Evolutionary conservation across 2,329 filamentous ascomycete species (phyloP), one percentile per base, ranked within the genome.

Genomic region (Diaporthe citri): DNA sequence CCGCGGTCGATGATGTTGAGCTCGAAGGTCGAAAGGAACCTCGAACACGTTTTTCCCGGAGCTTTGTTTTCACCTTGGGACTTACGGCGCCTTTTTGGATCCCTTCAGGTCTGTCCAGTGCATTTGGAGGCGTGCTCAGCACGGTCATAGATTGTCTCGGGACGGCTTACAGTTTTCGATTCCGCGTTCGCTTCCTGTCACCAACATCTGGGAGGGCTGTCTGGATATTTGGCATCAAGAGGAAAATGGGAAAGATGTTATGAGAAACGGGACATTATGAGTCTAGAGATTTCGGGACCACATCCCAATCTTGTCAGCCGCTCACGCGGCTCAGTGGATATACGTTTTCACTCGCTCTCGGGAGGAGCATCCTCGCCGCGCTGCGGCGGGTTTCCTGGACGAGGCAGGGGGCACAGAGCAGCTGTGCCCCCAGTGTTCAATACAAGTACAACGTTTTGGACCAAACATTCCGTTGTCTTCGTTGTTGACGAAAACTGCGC

Each of bases 231-330:
- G 71, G 57, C 57, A 72, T 72, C 46, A 51, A 51, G 28, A 56
- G 71, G 48, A 64, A 64, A 64, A 36, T 8, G 43, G 72, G 72
- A 36, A 71, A 59, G 28, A 39, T 72, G 43, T 59, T 51, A 71
- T 51, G 72, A 72, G 71, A 72, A 55, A 72, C 71, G 71, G 71
- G 57, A 71, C 22, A 56, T 72, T 60, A 62, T 52, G 57, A 59
- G 73, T 70, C 43, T 74, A 74, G 73, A 74, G 36, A 72, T 72
- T 39, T 52, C 28, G 52, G 69, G 75, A 69, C 66, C n/a, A 75
- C n/a, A 75, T 62, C 75, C 72, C 75, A 66, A 46, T 55, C 57
- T 55, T 55, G 70, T 72, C 41, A 72, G 46, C 36, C 59, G 71
- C 71, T 55, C 71, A 64, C 71, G 71, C 71, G 71, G 71, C 20